Evolutionary conservation across 345 rosid species (phyloP), one percentile per base, ranked within the genome.

Genomic region (Cochlearia excelsa): DNA sequence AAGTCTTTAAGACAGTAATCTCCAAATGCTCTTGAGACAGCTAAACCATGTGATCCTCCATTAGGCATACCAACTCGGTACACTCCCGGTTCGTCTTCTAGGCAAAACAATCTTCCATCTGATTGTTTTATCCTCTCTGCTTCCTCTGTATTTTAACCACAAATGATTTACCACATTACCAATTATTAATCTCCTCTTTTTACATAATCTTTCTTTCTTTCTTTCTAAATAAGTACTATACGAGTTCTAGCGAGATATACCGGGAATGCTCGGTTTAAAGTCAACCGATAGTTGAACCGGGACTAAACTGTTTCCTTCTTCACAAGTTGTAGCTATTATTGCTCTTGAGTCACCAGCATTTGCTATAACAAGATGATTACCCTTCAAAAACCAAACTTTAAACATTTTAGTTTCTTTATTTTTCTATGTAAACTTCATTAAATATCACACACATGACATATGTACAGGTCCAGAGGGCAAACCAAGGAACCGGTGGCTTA

Each of bases 291-390:
- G 90, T 77, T 91, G 96, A 76, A 84, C 68, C 27, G 98, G 80
- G 4, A 69, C 86, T 59, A 88, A 75, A 38, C 87, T 82, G 46
- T 72, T 77, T 41, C 78, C 83, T 2, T 75, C 67, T 51, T 69
- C 72, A n/a, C 76, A 67, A 65, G 75, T 76, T 10, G 87, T 81
- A 29, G 88, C 95, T 55, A 88, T 51, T 1, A 92, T 84, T 16
- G 96, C 98, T 57, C 96, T 74, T 40, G 87, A 88, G 73, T 92
- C 98, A 7, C 96, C 95, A 3, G 82, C 80, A 31, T 88, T 88
- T 61, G 95, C 93, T 54, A 86, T 51, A 2, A 81, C 68, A 33
- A 88, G 84, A 66, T 82, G 84, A 40, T 84, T 64, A 57, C 69
- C 69, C 73, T 69, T 26, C 2, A 44, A 30, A 37, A 3, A 29